Evolutionary conservation across 768 basidiomycete species (phyloP).

Genomic region (Mycena alexandri): DNA sequence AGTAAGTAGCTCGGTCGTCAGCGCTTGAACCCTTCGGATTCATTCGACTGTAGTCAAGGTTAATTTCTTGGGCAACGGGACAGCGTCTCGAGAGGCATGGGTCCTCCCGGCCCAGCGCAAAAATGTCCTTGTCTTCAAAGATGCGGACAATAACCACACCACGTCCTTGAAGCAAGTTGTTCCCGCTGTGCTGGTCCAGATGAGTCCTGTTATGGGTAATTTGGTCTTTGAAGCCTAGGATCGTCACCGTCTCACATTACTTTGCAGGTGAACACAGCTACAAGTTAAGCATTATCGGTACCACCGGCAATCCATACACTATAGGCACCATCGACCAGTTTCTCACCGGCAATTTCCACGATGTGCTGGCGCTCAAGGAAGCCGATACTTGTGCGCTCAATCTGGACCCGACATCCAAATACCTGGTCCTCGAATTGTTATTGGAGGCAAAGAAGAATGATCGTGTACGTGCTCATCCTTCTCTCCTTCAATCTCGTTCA

Average conservation of each 20-base stretch:
- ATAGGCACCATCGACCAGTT: not conserved
- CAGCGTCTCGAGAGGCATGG: not conserved
- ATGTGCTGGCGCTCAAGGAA: not conserved
- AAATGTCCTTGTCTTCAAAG: not conserved
- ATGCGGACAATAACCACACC: not conserved
- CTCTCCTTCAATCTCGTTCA: no score
- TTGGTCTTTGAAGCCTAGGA: not conserved
- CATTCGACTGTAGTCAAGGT: slow-evolving; percentile 13
- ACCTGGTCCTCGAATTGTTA: not conserved
- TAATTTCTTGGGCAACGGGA: not conserved
- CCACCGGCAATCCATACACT: not conserved
- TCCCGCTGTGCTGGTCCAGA: not conserved
- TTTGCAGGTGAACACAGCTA: not conserved
- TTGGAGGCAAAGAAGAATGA: not conserved
- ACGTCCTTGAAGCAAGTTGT: slow-evolving; percentile 9
- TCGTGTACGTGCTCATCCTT: not conserved
- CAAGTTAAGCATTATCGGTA: not conserved
- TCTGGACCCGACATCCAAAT: no score
- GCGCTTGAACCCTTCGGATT: no score
- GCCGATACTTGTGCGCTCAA: slow-evolving; percentile 6
- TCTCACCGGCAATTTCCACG: not conserved
- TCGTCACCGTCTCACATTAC: not conserved
- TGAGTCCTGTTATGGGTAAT: slow-evolving; percentile 16
- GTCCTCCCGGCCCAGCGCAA: not conserved
- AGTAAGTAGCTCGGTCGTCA: no score